Evolutionary conservation across 1,284 basidiomycete species (phyloP), one percentile per base, ranked within the genome.

Genomic region (Lentinus polychrous): DNA sequence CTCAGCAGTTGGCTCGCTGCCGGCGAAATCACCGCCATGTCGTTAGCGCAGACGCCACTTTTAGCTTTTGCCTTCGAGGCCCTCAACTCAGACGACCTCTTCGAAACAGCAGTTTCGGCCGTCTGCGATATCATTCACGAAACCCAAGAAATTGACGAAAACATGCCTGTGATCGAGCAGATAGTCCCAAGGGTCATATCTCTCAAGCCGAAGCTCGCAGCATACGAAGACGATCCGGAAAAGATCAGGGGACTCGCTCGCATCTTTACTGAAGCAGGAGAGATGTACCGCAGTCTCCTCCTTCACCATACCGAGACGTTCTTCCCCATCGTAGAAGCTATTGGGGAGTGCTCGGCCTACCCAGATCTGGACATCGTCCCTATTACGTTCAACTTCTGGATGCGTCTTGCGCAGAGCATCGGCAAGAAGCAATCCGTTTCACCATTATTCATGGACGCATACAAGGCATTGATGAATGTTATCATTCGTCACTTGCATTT

Each of bases 301-400:
- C 71, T 95, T 17, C 85, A 87, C 55, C 94, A 98, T 64, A 83
- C 88, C 2, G 85, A 90, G 52, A 86, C 89, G 1, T 93, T 98
- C 66, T 86, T 91, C 64, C 94, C 95, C 0, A 82, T 99, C 53
- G 92, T 98, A 37, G 87, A 97, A 60, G 92, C 93, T 8, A 94
- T 98, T 58, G 86, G 87, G n/a, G 81, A 89, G 58, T 99, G 94
- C 64, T 89, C 96, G 12, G 87, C 91, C 0, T 96, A 93, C 67
- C 79, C 83, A 31, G 94, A 98, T 63, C 81, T 99, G 49, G 96
- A 99, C 64, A 90, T 99, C 60, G 95, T 97, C 32, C 91, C 90
- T 12, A 96, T 99, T 67, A 99, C 96, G 7, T 97, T 99, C 75
- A 85, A 89, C 39, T 99, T 99, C 75, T 99, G 96, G 96, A 94